These are phyloP conservation scores for Aspergillus saccharolyticus DNA, from an alignment of 495 filamentous ascomycete species.

Conservation along the genomic window DNA sequence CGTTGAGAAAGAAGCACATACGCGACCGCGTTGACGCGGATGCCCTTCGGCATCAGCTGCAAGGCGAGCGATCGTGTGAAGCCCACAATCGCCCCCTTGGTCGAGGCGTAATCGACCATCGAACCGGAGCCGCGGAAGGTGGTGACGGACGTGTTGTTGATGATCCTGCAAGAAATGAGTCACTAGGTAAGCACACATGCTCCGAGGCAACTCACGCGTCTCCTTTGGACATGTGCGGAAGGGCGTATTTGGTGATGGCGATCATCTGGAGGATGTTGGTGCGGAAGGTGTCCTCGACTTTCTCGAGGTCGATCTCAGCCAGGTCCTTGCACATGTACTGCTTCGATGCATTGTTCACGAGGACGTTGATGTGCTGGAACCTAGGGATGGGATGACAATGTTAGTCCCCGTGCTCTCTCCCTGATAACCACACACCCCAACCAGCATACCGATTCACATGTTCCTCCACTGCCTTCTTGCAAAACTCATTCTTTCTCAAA, in stretches of 20 bases:
- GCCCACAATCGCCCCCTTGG: conserved; percentile 57
- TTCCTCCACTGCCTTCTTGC: conserved; percentile 43
- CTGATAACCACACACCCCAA: not conserved
- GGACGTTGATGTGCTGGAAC: conserved; percentile 47
- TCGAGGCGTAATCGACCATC: conserved; percentile 57
- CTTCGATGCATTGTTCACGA: conserved; percentile 60
- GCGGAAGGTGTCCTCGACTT: conserved; percentile 49
- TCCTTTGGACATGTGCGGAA: conserved; percentile 52
- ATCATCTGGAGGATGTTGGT: conserved; percentile 60
- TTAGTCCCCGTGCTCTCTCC: not conserved
- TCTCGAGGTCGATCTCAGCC: conserved; percentile 46
- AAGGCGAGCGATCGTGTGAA: conserved; percentile 55
- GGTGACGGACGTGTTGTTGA: conserved; percentile 55
- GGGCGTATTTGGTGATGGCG: conserved; percentile 54
- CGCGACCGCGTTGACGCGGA: conserved; percentile 59
- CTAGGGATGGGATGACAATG: conserved; percentile 11
- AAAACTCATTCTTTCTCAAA: conserved; percentile 42
- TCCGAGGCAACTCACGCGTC: conserved; percentile 24
- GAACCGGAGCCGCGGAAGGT: conserved; percentile 48
- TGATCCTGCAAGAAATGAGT: conserved; percentile 40
- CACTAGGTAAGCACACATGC: not conserved
- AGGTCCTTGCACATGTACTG: conserved; percentile 51
- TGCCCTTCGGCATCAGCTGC: conserved; percentile 53
- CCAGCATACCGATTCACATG: conserved; percentile 42
- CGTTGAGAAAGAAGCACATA: conserved; percentile 30